Evolutionary conservation across 139 green algal genomes (phyloP).

Genomic region (Mesostigma viride): DNA sequence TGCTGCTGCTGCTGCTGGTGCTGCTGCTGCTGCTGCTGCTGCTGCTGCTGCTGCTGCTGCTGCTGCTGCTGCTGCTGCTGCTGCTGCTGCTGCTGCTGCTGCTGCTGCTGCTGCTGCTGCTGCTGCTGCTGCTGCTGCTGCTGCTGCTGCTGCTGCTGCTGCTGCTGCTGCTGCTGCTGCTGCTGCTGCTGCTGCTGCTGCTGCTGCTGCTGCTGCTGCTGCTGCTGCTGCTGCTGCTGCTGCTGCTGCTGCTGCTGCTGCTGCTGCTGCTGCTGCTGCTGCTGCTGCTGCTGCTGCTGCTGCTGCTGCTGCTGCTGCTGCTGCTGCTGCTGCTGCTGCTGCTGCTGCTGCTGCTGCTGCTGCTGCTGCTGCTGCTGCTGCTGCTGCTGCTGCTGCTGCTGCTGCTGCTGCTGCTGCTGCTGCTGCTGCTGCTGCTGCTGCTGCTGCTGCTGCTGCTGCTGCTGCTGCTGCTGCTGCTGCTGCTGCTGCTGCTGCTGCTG

Average conservation of each 20-base stretch:
- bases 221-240: constrained; percentile 1
- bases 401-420: constrained; percentile 1
- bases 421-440: constrained; percentile 1
- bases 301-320: constrained; percentile 1
- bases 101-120: constrained; percentile 1
- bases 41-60: constrained; percentile 1
- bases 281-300: constrained; percentile 1
- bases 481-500: constrained; percentile 1
- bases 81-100: constrained; percentile 1
- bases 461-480: constrained; percentile 1
- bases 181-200: constrained; percentile 1
- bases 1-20: neutral
- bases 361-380: constrained; percentile 1
- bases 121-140: constrained; percentile 1
- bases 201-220: constrained; percentile 1
- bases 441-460: constrained; percentile 1
- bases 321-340: constrained; percentile 1
- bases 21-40: constrained; percentile 1
- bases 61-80: constrained; percentile 1
- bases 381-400: constrained; percentile 1
- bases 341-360: constrained; percentile 1
- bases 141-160: constrained; percentile 1
- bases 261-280: constrained; percentile 1
- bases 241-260: constrained; percentile 1
- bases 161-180: constrained; percentile 1